Base-by-base conservation (phyloP, 2,329 filamentous ascomycete genomes). In the Aureobasidium pullulans region DNA sequence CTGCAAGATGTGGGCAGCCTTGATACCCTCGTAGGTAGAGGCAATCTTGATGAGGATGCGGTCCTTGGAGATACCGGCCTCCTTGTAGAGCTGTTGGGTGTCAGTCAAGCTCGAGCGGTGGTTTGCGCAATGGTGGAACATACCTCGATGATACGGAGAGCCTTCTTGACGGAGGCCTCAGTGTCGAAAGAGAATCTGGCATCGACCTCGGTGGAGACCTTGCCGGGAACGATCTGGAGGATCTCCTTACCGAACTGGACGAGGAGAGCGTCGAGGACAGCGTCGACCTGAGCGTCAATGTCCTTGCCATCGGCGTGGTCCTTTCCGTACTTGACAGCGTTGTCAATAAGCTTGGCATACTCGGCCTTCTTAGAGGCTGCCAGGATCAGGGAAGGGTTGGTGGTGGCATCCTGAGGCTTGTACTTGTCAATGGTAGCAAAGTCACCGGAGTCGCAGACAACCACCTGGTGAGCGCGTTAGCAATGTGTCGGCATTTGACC, bases 361-460 rank as follows among this genome's bases (percentile, higher is more conserved):
- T 96, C 92, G 75, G 89, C 73, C 86, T 97, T 97, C 85, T 99
- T 97, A 74, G 94, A 92, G 65, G 94, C 94, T 68, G 92, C 93
- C 74, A 99, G 88, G 78, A 99, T 97, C 75, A 99, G 84, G 65
- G 94, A 97, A 62, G 94, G 94, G 86, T 99, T 99, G 81, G 94
- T 99, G 76, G 94, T 99, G 73, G 94, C 94, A 89, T 99, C 94
- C 84, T 99, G 92, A 66, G 94, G 94, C 86, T 96, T 96, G 87
- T 99, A 99, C 83, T 97, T 96, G 82, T 83, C 92, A 77, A 99
- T 99, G 77, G 92, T 92, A 85, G 79, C 75, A 67, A 77, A 76
- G 72, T 80, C 88, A 87, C 92, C 94, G 77, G 93, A 96, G 82
- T 97, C 94, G 77, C 89, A 93, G 77, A 97, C 94, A 73, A 97